Base-by-base conservation (phyloP, 768 basidiomycete species). In the Tricholoma terreum region DNA sequence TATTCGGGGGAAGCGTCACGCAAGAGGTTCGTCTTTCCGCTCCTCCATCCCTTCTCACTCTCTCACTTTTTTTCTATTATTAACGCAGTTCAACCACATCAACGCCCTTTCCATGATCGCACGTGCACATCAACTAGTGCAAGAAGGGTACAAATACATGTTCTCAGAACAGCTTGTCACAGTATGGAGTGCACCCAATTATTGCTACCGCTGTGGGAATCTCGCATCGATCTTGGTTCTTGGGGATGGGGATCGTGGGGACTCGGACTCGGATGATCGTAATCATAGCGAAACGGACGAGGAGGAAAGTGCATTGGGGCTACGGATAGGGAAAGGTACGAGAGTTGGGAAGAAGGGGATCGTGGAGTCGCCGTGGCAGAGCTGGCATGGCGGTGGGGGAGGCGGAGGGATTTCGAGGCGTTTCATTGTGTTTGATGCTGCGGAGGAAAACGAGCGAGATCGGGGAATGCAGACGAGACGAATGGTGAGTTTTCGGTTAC, bases 71-170 rank as follows among this genome's bases (percentile, higher is more conserved):
- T 31, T 31, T 49, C 22, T 12, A 2, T 11, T 17, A 31, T 10
- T 14, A 46, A 15, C 27, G 2, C 62, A 94, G 86, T 98, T 98
- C 80, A 95, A 93, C 62, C 92, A 96, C 69, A 86, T 93, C 56
- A 98, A 98, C 67, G 81, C 84, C 31, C 83, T 98, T 17, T 80
- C 77, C 9, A 83, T 98, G 40, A 94, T 98, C 63, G 95, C 95
- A 2, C 85, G 96, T 34, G 96, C 96, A 1, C 96, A 98, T 70
- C 96, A 98, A 67, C 86, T 98, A 17, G 96, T 98, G 1, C 93
- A 95, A 71, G 93, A 95, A 71, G 93, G 94, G 1, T 94, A 84
- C 76, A 98, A 98, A 75, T 88, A 94, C 69, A 96, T 98, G 96
- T 97, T 98, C 64, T 91, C 97, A 67, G 84, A 88, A 59, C 81